Conservation (phyloP, 2,329 filamentous ascomycete genomes). For the Aspergillus aculeatinus region DNA sequence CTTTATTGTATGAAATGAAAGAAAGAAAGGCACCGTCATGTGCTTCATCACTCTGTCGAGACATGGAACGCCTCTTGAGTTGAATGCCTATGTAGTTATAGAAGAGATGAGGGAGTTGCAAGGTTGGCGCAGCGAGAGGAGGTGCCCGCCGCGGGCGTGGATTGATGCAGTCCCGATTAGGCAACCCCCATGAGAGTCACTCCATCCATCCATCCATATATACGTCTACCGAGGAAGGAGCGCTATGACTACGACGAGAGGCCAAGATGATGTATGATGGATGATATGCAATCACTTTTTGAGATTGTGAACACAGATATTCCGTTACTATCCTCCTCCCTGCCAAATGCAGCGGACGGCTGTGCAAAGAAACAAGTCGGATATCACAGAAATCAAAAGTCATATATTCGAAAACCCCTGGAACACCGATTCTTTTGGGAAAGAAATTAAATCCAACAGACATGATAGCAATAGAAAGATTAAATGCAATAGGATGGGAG, state of each 20-base stretch:
- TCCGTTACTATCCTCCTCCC: constrained; percentile 35
- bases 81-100: not conserved
- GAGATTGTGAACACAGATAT: constrained; percentile 11
- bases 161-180: not conserved
- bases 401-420: constrained; percentile 25
- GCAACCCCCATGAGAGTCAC: not conserved
- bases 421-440: constrained; percentile 20
- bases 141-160: not conserved
- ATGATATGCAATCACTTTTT: constrained; percentile 3
- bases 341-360: constrained; percentile 28
- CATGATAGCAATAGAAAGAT: constrained; percentile 9
- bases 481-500: constrained; percentile 2
- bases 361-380: constrained; percentile 36
- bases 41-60: not conserved
- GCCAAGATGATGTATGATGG: not conserved
- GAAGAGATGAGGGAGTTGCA: not conserved
- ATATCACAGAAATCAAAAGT: constrained; percentile 34
- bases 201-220: no score
- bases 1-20: not conserved
- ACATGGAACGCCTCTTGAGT: not conserved
- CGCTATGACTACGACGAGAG: no score
- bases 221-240: not conserved
- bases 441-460: constrained; percentile 10
- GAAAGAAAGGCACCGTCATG: not conserved
- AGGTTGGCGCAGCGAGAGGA: no score